phyloP scores from a whole-genome alignment of 2,329 filamentous ascomycete species.

The Aspergillus quadrilineatus region DNA sequence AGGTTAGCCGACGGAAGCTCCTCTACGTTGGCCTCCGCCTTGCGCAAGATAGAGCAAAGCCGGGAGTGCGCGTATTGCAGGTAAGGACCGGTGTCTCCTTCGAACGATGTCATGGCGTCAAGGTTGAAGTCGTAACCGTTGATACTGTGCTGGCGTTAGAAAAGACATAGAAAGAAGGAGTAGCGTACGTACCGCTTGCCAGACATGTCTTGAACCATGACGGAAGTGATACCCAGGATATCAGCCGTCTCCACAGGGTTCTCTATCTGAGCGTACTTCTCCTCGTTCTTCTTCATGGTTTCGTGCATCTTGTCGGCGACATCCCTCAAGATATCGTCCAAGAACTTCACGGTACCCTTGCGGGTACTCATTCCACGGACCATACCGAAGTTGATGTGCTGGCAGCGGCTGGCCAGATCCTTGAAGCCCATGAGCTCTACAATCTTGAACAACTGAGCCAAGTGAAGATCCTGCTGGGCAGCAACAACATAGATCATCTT shows the following conservation, averaged over 20 bases:
- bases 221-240: slow-evolving; percentile 84
- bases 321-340: slow-evolving; percentile 70
- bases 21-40: slow-evolving; percentile 49
- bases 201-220: slow-evolving; percentile 98
- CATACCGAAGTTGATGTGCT: slow-evolving; percentile 67
- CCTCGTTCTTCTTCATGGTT: slow-evolving; percentile 85
- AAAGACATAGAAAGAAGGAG: not conserved
- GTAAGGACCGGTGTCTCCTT: slow-evolving; percentile 65
- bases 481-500: slow-evolving; percentile 69
- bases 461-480: slow-evolving; percentile 63
- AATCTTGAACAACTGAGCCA: slow-evolving; percentile 66
- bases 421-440: slow-evolving; percentile 61
- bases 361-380: slow-evolving; percentile 65
- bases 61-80: slow-evolving; percentile 64
- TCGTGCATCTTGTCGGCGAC: slow-evolving; percentile 97
- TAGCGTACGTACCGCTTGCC: slow-evolving; percentile 72
- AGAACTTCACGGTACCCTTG: slow-evolving; percentile 71
- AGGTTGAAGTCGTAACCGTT: slow-evolving; percentile 67
- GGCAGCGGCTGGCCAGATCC: slow-evolving; percentile 58
- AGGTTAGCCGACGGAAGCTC: slow-evolving; percentile 58
- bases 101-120: slow-evolving; percentile 64
- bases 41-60: slow-evolving; percentile 59
- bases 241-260: slow-evolving; percentile 81
- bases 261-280: slow-evolving; percentile 87
- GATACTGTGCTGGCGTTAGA: slow-evolving; percentile 41